phyloP scores from a whole-genome alignment of 2,329 filamentous ascomycete genomes.

The Trichoderma sp. region DNA sequence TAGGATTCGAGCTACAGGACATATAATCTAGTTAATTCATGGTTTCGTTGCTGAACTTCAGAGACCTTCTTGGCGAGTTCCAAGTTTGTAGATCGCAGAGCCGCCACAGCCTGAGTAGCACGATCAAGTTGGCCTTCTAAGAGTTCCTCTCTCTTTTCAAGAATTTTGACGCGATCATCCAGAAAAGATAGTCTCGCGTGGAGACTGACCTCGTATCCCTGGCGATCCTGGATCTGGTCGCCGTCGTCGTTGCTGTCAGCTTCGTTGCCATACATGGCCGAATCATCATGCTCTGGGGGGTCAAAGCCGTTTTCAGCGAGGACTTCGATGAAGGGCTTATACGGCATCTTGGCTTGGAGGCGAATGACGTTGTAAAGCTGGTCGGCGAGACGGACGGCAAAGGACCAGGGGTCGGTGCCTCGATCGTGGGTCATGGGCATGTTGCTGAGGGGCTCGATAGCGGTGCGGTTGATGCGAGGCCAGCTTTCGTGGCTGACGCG shows the following conservation, averaged over 20 bases:
- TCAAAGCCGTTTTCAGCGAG: conserved; percentile 12
- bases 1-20: background rate
- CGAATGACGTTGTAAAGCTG: conserved; percentile 20
- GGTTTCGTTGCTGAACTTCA: conserved; percentile 21
- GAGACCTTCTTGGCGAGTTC: conserved; percentile 21
- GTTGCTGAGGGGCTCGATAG: conserved; percentile 10
- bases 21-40: conserved; percentile 14
- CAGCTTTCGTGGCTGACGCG: conserved; percentile 16
- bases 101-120: conserved; percentile 1
- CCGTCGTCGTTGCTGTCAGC: background rate
- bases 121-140: conserved; percentile 10
- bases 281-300: background rate
- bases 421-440: conserved; percentile 19
- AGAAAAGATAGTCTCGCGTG: conserved; percentile 14
- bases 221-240: background rate
- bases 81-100: conserved; percentile 13
- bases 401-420: background rate
- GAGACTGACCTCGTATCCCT: conserved; percentile 2
- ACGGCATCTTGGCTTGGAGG: conserved; percentile 9
- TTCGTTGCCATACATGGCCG: background rate
- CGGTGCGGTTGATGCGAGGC: conserved; percentile 15
- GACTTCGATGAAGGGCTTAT: conserved; percentile 20
- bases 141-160: conserved; percentile 16
- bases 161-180: conserved; percentile 19
- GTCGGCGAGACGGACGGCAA: conserved; percentile 13